phyloP scores from a whole-genome alignment of 805 yeast species.

The Candida gorgasii region DNA sequence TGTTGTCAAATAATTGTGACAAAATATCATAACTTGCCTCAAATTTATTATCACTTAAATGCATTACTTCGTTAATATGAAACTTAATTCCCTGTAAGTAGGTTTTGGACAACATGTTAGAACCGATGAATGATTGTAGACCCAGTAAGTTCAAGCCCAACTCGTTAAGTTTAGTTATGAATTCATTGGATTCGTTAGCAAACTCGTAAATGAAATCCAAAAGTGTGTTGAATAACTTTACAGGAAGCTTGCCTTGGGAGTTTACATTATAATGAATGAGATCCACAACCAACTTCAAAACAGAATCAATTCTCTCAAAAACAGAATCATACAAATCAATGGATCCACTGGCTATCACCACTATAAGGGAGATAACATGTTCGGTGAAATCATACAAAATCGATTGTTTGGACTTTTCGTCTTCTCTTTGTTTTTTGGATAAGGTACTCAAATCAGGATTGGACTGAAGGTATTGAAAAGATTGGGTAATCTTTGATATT shows the following conservation, averaged over 20 bases:
- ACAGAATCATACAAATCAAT: conserved; percentile 50
- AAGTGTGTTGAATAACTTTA: conserved; percentile 50
- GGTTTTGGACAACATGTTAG: conserved; percentile 29
- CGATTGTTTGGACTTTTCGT: conserved; percentile 45
- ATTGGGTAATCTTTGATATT: conserved; percentile 49
- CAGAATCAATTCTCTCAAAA: conserved; percentile 43
- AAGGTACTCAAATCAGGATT: conserved; percentile 19
- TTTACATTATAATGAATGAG: conserved; percentile 36
- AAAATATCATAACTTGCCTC: conserved; percentile 23
- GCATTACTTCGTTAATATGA: conserved; percentile 38
- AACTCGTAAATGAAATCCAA: conserved; percentile 62
- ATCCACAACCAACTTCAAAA: conserved; percentile 37
- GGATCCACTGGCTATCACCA: conserved; percentile 64
- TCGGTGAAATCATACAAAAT: conserved; percentile 68
- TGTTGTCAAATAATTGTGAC: conserved; percentile 21
- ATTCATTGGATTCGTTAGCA: conserved; percentile 57
- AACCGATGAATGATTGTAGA: background rate
- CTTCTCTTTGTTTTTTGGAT: conserved; percentile 22
- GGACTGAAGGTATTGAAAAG: conserved; percentile 44
- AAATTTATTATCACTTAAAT: conserved; percentile 20
- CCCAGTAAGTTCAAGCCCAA: conserved; percentile 18
- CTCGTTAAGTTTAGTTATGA: conserved; percentile 36
- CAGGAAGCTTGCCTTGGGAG: conserved; percentile 32
- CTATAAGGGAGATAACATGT: conserved; percentile 66
- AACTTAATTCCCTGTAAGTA: conserved; percentile 45